A percentile compares a stretch with the other conserved stretches of the same genome.
These are phyloP conservation scores for Phytophthora pinifolia DNA, from an alignment of 352 stramenopile genomes.

Conservation along the genomic window DNA sequence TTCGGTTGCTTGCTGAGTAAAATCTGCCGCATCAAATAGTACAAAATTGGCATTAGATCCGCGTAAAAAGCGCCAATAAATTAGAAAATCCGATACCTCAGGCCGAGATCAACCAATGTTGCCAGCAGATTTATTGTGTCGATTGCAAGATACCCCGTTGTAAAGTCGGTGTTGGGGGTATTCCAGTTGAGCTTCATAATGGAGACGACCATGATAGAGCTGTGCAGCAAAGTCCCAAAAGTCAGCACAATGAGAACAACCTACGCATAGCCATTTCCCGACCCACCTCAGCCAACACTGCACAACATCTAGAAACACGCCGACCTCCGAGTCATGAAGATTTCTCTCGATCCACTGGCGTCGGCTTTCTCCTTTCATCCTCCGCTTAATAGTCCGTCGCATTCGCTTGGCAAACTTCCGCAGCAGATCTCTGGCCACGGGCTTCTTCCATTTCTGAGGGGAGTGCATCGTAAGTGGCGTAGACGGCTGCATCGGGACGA, in stretches of 20 bases:
- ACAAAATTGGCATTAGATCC: background rate
- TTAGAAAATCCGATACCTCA: constrained; percentile 30
- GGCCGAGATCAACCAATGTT: constrained; percentile 42
- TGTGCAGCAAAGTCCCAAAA: constrained; percentile 8
- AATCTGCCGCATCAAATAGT: constrained; percentile 29
- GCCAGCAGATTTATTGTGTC: constrained; percentile 52
- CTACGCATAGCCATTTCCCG: background rate
- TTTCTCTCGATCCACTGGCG: constrained; percentile 77
- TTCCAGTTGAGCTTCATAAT: constrained; percentile 72
- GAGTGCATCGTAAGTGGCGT: constrained; percentile 2
- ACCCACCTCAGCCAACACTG: constrained; percentile 52
- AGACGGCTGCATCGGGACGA: constrained; percentile 12
- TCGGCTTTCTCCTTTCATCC: constrained; percentile 63
- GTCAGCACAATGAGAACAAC: background rate
- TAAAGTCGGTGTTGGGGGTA: constrained; percentile 34
- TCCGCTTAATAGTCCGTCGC: constrained; percentile 48
- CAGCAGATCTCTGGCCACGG: constrained; percentile 18
- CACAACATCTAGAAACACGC: constrained; percentile 52
- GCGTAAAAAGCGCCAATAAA: background rate
- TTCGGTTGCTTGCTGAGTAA: constrained; percentile 66
- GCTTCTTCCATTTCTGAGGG: constrained; percentile 20
- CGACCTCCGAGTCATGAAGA: constrained; percentile 64
- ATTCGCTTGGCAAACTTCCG: constrained; percentile 21
- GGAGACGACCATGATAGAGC: constrained; percentile 53
- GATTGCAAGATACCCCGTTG: constrained; percentile 36